These are phyloP conservation scores for Stephanodiscus minutulus DNA, from an alignment of 108 stramenopile genomes.

Conservation along the genomic window DNA sequence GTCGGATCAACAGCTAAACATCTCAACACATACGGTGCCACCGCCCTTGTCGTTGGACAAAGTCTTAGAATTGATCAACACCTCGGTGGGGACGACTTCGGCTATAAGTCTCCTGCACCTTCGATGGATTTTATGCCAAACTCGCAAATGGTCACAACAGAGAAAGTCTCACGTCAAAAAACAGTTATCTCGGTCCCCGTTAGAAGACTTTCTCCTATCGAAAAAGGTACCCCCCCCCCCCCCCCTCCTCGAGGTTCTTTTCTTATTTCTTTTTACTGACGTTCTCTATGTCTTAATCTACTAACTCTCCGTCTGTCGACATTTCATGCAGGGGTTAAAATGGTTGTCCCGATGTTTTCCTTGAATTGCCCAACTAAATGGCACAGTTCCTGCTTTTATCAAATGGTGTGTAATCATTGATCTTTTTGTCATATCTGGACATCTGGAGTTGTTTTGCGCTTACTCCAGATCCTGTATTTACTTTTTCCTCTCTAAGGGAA, in stretches of 20 bases:
- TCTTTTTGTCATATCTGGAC: background rate
- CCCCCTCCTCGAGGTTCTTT: constrained; percentile 6
- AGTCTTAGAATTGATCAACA: too few relatives aligned
- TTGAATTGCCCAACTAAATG: constrained; percentile 23
- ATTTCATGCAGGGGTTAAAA: constrained; percentile 69
- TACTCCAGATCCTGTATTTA: background rate
- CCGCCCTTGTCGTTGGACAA: too few relatives aligned
- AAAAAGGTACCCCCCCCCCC: constrained; percentile 38
- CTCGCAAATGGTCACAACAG: background rate
- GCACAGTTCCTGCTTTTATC: constrained; percentile 42
- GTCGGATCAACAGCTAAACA: constrained; percentile 24
- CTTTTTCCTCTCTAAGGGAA: constrained; percentile 33
- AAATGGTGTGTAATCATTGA: constrained; percentile 57
- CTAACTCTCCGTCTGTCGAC: constrained; percentile 5
- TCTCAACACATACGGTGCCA: constrained; percentile 6
- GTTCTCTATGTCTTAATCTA: background rate
- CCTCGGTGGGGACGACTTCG: constrained; percentile 9
- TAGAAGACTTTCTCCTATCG: constrained; percentile 30
- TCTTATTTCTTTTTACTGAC: background rate
- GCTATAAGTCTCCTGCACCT: background rate
- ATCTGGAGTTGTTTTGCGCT: background rate
- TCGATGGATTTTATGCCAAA: background rate
- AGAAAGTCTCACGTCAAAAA: background rate
- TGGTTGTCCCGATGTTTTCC: constrained; percentile 82
- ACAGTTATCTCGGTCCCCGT: background rate